A percentile compares a stretch with the other conserved stretches of the same genome.
phyloP scores from a whole-genome alignment of 2,329 filamentous ascomycete species.

The Knoxdaviesia capensis region DNA sequence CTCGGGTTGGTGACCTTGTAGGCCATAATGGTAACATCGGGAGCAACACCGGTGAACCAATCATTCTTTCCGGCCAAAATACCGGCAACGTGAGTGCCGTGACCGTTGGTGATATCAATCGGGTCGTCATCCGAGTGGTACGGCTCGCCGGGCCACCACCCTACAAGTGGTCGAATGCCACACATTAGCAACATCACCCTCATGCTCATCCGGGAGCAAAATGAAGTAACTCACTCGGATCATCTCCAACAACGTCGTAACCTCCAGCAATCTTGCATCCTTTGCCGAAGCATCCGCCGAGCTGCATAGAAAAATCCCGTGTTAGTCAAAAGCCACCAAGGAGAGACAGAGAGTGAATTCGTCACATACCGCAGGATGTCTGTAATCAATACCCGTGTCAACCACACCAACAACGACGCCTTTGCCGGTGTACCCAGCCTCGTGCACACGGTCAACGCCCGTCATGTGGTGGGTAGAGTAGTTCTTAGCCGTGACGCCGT shows the following conservation, averaged over 20 bases:
- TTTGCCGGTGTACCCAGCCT: slow-evolving; percentile 14
- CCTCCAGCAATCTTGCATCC: slow-evolving; percentile 17
- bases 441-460: slow-evolving; percentile 16
- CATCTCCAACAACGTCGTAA: slow-evolving; percentile 16
- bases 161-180: not conserved
- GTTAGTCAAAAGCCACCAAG: no score
- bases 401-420: slow-evolving; percentile 17
- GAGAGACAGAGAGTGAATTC: no score
- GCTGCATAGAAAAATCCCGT: slow-evolving; percentile 7
- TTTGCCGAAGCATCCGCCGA: slow-evolving; percentile 18
- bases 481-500: no score
- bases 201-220: no score
- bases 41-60: slow-evolving; percentile 15
- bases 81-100: slow-evolving; percentile 16
- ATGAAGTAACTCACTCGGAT: not conserved
- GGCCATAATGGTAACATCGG: slow-evolving; percentile 7
- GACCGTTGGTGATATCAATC: slow-evolving; percentile 24
- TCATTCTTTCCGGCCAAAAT: slow-evolving; percentile 7
- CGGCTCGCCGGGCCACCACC: slow-evolving; percentile 12
- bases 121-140: slow-evolving; percentile 18
- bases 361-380: slow-evolving; percentile 20
- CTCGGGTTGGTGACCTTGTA: slow-evolving; percentile 19
- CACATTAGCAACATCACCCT: no score
- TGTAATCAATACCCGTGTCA: slow-evolving; percentile 26
- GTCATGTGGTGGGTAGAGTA: slow-evolving; percentile 8